These are phyloP conservation scores for Pythium aquatile DNA, from an alignment of 352 stramenopile species.

Conservation along the genomic window DNA sequence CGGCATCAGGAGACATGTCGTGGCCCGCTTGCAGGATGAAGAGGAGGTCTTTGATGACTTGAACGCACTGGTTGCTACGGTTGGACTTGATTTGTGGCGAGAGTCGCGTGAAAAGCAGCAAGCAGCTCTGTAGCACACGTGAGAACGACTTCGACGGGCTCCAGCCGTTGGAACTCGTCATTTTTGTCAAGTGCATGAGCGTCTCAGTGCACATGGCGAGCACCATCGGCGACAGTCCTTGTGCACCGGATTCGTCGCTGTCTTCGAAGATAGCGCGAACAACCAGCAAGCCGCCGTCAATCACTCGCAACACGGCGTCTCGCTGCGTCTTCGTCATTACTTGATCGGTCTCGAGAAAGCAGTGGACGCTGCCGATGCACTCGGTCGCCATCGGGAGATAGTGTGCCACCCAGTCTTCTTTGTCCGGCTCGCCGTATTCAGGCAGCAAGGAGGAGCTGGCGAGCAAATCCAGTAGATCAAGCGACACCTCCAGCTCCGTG, in stretches of 20 bases:
- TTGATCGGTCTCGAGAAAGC: slow-evolving; percentile 35
- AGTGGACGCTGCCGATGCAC: slow-evolving; percentile 60
- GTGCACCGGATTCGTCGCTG: slow-evolving; percentile 33
- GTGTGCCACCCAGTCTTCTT: slow-evolving; percentile 58
- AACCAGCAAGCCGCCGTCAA: slow-evolving; percentile 61
- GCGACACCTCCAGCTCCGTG: slow-evolving; percentile 34
- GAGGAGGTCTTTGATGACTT: slow-evolving; percentile 50
- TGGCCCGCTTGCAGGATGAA: slow-evolving; percentile 23
- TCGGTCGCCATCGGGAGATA: slow-evolving; percentile 67
- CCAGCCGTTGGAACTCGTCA: slow-evolving; percentile 1
- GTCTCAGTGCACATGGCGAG: slow-evolving; percentile 56
- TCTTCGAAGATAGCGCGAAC: slow-evolving; percentile 58
- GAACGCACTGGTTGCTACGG: slow-evolving; percentile 51
- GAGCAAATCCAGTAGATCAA: slow-evolving; percentile 49
- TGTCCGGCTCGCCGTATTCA: slow-evolving; percentile 37
- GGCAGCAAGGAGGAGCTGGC: slow-evolving; percentile 39
- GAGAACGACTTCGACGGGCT: slow-evolving; percentile 10
- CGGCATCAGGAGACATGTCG: slow-evolving; percentile 13
- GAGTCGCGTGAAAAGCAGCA: slow-evolving; percentile 46
- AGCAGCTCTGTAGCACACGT: slow-evolving; percentile 33
- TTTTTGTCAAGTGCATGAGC: slow-evolving; percentile 42
- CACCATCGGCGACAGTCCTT: slow-evolving; percentile 45
- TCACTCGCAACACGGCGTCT: slow-evolving; percentile 46
- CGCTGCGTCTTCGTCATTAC: slow-evolving; percentile 20
- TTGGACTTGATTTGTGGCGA: slow-evolving; percentile 47